phyloP scores from a whole-genome alignment of 495 filamentous ascomycete species.

The Penicillium nucicola region DNA sequence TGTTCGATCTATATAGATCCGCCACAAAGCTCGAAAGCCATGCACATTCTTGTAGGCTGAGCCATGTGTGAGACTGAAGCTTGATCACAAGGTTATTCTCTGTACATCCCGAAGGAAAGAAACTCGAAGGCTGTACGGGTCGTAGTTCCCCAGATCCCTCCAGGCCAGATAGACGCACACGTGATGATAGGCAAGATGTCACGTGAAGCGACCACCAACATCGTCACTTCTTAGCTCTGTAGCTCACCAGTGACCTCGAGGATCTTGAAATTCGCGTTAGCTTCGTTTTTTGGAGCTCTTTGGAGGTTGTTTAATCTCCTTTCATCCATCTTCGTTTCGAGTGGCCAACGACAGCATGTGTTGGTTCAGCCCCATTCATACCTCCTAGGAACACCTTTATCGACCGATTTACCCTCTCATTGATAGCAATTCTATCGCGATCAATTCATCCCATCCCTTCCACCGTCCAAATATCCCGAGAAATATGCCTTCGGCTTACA shows the following conservation, averaged over 20 bases:
- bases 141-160: not conserved
- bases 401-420: not conserved
- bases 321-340: not conserved
- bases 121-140: too few relatives aligned
- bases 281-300: not conserved
- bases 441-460: not conserved
- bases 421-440: not conserved
- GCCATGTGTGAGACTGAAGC: not conserved
- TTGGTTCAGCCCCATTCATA: not conserved
- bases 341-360: slow-evolving; percentile 8
- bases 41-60: not conserved
- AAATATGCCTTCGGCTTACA: slow-evolving; percentile 50
- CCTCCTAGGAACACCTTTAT: not conserved
- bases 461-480: not conserved
- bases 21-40: not conserved
- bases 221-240: not conserved
- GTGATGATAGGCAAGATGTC: slow-evolving; percentile 1
- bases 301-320: not conserved
- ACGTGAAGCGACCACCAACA: not conserved
- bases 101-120: too few relatives aligned
- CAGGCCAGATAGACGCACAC: not conserved
- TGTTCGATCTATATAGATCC: not conserved
- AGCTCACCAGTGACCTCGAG: not conserved
- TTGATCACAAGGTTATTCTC: too few relatives aligned
- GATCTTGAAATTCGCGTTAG: not conserved